phyloP scores from a whole-genome alignment of 805 yeast genomes.

The Kodamaea kaohsiungensis region DNA sequence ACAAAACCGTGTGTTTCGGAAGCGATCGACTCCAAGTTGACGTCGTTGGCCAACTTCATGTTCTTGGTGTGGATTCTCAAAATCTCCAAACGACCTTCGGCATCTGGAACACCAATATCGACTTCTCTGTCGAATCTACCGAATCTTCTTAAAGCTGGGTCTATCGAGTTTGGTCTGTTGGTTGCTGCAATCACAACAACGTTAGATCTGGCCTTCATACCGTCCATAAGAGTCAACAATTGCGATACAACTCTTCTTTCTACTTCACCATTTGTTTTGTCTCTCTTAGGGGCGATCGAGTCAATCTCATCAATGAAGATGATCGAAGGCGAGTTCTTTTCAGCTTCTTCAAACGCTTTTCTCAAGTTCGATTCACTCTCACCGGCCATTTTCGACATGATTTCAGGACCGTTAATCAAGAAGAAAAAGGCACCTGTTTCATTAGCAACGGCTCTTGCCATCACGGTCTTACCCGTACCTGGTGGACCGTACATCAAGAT shows the following conservation, averaged over 20 bases:
- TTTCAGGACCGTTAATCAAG: constrained; percentile 97
- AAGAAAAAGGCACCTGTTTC: constrained; percentile 99
- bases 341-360: constrained; percentile 99
- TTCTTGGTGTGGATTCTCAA: constrained; percentile 97
- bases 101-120: constrained; percentile 93
- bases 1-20: constrained; percentile 99
- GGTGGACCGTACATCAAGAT: constrained; percentile 99
- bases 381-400: constrained; percentile 99
- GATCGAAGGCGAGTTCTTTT: constrained; percentile 96
- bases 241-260: constrained; percentile 99
- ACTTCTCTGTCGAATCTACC: constrained; percentile 88
- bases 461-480: constrained; percentile 98
- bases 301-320: constrained; percentile 98
- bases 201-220: constrained; percentile 99
- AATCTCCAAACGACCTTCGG: constrained; percentile 96
- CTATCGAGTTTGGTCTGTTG: constrained; percentile 82
- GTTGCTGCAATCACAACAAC: constrained; percentile 98
- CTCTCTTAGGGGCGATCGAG: constrained; percentile 99
- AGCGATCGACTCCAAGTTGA: constrained; percentile 93
- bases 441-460: constrained; percentile 99
- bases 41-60: constrained; percentile 95
- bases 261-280: constrained; percentile 99
- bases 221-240: constrained; percentile 96
- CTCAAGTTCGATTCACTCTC: constrained; percentile 96
- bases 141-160: constrained; percentile 82